A percentile compares a stretch with the other conserved stretches of the same genome.
Evolutionary conservation across 176 grass and related monocot genomes (phyloP).

Genomic region (Oryza australiensis): DNA sequence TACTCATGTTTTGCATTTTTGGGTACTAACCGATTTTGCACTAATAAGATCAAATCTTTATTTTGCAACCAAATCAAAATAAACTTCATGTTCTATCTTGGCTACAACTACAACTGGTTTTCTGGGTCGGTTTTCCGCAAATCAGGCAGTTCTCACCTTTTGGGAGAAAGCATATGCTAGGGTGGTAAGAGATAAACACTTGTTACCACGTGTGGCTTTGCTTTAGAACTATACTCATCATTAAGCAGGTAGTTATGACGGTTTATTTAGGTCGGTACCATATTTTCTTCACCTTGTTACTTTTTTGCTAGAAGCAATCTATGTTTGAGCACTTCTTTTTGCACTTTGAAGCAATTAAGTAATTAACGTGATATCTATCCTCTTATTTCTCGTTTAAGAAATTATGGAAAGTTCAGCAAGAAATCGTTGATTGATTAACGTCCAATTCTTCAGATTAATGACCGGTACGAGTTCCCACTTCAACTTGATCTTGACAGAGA

Average conservation of each 20-base stretch:
- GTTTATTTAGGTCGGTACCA: constrained; percentile 18
- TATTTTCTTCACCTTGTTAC: neutral
- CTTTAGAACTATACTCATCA: constrained; percentile 11
- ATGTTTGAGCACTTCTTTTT: constrained; percentile 1
- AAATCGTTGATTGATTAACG: constrained; percentile 11
- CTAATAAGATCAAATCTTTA: neutral
- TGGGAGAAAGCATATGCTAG: constrained; percentile 7
- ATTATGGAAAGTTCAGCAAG: constrained; percentile 5
- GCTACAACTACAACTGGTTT: constrained; percentile 7
- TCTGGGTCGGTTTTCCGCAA: neutral
- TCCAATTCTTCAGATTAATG: constrained; percentile 78
- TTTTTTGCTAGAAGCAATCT: constrained; percentile 5
- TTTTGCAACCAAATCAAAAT: constrained; percentile 10
- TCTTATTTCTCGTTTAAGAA: constrained; percentile 10
- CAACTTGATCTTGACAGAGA: constrained; percentile 95
- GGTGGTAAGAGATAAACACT: constrained; percentile 2
- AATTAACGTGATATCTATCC: constrained; percentile 15
- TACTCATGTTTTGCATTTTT: neutral
- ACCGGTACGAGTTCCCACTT: constrained; percentile 90
- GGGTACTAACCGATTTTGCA: constrained; percentile 7
- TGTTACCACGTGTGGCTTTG: neutral
- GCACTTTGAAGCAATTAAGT: constrained; percentile 21
- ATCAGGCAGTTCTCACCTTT: neutral
- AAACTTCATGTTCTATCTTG: constrained; percentile 19
- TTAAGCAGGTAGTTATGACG: neutral